Base-by-base conservation (phyloP, 139 green algal species). In the Microglena sp. region DNA sequence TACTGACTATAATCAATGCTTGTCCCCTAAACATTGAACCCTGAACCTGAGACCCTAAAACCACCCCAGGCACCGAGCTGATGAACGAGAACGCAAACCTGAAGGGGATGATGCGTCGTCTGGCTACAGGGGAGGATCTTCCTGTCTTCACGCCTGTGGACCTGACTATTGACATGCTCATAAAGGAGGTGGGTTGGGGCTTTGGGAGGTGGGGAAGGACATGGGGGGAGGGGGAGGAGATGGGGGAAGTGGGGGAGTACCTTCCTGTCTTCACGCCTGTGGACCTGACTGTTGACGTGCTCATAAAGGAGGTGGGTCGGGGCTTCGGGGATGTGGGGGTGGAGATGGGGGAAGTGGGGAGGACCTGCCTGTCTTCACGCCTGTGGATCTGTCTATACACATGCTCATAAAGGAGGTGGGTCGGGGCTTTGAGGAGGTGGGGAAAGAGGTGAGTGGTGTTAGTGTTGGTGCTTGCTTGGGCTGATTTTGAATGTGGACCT, bases 241-340 rank as follows among this genome's bases (percentile, higher is more conserved):
- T n/a, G n/a, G n/a, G n/a, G n/a, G n/a, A n/a, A n/a, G n/a, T n/a
- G n/a, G 29, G 83, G 64, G 40, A 73, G 18, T 35, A 36, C 15
- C 35, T 88, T 35, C 83, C 86, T 0, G 29, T 65, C 30, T 89
- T 90, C 70, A 72, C 89, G 66, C 77, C 85, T 0, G 62, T 87
- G 45, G 27, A 74, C 0, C 62, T 89, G 5, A 86, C 55, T 1
- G 58, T 87, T 21, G 53, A 77, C 22, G 70, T 77, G 61, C 65
- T 87, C n/a, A 60, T 84, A 30, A 30, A 29, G 33, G 64, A 82
- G 53, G 78, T n/a, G n/a, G 69, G 6, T 8, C 64, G 29, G 35
- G 35, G 21, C 46, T 71, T 21, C 45, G 61, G 34, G 43, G 87
- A 46, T 35, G 28, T 15, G 77, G n/a, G n/a, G n/a, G n/a, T n/a